These are phyloP conservation scores for Lagenidium giganteum DNA, from an alignment of 352 stramenopile species.

Conservation along the genomic window DNA sequence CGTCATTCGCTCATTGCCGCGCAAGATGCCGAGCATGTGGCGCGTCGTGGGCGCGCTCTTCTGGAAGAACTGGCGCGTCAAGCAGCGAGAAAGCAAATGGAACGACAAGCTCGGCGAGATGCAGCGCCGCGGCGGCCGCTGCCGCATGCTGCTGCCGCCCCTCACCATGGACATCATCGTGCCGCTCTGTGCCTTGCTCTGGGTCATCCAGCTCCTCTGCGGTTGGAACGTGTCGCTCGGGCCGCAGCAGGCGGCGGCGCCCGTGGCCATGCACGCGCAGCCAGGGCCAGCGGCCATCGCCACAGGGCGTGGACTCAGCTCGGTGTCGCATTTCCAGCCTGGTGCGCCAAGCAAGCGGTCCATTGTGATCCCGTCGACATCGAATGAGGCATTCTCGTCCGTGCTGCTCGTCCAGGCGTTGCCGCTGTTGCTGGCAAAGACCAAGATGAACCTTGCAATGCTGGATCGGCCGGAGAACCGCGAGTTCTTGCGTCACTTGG, in stretches of 20 bases:
- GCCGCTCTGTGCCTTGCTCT: conserved; percentile 48
- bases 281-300: too few species aligned
- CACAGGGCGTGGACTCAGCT: too few species aligned
- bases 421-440: conserved; percentile 43
- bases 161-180: conserved; percentile 67
- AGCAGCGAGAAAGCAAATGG: conserved; percentile 74
- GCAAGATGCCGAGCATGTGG: conserved; percentile 10
- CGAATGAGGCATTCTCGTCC: conserved; percentile 9
- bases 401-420: conserved; percentile 43
- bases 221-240: conserved; percentile 36
- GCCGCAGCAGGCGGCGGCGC: conserved; percentile 1
- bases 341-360: too few species aligned
- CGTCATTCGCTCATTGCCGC: not conserved
- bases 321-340: too few species aligned
- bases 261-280: too few species aligned
- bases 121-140: too few species aligned
- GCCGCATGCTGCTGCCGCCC: conserved; percentile 47
- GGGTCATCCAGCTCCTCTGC: conserved; percentile 55
- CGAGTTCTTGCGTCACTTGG: conserved; percentile 43
- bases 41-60: conserved; percentile 49
- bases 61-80: conserved; percentile 81
- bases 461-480: conserved; percentile 44
- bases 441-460: conserved; percentile 50
- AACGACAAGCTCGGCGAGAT: too few species aligned
- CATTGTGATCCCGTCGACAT: conserved; percentile 5